Evolutionary conservation across 345 rosid species (phyloP), one percentile per base, ranked within the genome.

Genomic region (Pugionium cornutum): DNA sequence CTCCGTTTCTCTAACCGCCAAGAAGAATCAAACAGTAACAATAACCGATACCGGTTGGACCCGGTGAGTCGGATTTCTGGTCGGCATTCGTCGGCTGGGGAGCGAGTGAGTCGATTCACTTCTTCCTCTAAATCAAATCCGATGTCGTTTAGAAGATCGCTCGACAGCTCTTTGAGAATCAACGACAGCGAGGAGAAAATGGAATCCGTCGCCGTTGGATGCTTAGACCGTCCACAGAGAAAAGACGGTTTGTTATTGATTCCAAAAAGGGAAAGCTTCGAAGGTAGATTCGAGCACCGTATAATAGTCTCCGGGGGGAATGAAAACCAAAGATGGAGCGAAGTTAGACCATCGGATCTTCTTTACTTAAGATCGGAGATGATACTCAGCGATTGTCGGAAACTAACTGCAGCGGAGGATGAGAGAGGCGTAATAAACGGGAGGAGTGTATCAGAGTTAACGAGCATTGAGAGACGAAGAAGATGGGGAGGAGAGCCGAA

Each of bases 381-480:
- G 98, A 84, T 92, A 25, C 67, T 87, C 0, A 77, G 83, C 11
- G 83, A 79, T 42, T 72, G 80, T 78, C 78, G 71, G 64, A 62
- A 84, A 60, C 39, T 79, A 4, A 66, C 55, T 7, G 45, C 62
- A 9, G 62, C 52, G 18, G 69, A 40, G 32, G 51, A 66, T 81
- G 85, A 88, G 75, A 84, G 83, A 52, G 73, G 61, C 66, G 82
- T 81, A 79, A 84, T 80, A 40, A 83, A 81, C 30, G 53, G 73
- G 53, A 83, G 95, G 79, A 87, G 95, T 52, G 81, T 85, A 82
- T 91, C 97, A 60, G 91, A 91, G 77, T 78, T 86, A 85, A 88
- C 89, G 54, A 81, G 86, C 0, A 11, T 83, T 28, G 70, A 80
- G 76, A 81, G 92, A 76, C 79, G 83, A 77, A 64, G 77, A 60